Conservation (phyloP, 176 grass and related monocot species). For the Echinochloa phyllopogon region DNA sequence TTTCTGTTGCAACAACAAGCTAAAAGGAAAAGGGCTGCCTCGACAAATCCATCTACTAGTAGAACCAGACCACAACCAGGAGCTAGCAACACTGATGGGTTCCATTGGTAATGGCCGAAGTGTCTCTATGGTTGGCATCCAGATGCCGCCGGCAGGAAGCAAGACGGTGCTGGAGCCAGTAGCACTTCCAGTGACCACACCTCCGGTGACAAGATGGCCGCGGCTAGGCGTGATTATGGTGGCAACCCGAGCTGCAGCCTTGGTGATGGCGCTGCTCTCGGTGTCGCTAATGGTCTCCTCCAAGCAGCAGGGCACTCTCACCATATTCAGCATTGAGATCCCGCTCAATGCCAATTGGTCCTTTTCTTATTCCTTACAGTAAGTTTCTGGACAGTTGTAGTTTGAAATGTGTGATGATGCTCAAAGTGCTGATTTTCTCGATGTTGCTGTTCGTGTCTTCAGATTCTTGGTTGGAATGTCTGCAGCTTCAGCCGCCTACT, state of each 20-base stretch:
- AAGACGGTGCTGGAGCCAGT: slow-evolving; percentile 31
- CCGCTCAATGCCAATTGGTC: slow-evolving; percentile 90
- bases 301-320: slow-evolving; percentile 70
- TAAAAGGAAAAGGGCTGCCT: slow-evolving; percentile 14
- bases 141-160: slow-evolving; percentile 52
- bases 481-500: slow-evolving; percentile 64
- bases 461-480: slow-evolving; percentile 82
- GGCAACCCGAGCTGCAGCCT: slow-evolving; percentile 44
- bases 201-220: slow-evolving; percentile 26
- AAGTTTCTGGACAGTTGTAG: slow-evolving; percentile 26
- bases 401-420: slow-evolving; percentile 28
- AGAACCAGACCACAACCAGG: slow-evolving; percentile 28
- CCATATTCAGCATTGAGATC: slow-evolving; percentile 66
- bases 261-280: slow-evolving; percentile 55
- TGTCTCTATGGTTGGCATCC: slow-evolving; percentile 59
- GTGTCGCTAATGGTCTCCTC: slow-evolving; percentile 66
- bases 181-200: neutral
- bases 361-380: slow-evolving; percentile 80
- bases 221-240: slow-evolving; percentile 53
- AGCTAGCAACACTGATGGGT: slow-evolving; percentile 39
- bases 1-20: slow-evolving; percentile 23
- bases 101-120: slow-evolving; percentile 48
- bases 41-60: slow-evolving; percentile 31
- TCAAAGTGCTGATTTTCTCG: slow-evolving; percentile 12
- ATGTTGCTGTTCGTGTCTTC: slow-evolving; percentile 17